Percentiles rank a stretch among this genome's conserved stretches.
Evolutionary conservation across 2,329 filamentous ascomycete species (phyloP).

Genomic region (Beauveria medogensis): DNA sequence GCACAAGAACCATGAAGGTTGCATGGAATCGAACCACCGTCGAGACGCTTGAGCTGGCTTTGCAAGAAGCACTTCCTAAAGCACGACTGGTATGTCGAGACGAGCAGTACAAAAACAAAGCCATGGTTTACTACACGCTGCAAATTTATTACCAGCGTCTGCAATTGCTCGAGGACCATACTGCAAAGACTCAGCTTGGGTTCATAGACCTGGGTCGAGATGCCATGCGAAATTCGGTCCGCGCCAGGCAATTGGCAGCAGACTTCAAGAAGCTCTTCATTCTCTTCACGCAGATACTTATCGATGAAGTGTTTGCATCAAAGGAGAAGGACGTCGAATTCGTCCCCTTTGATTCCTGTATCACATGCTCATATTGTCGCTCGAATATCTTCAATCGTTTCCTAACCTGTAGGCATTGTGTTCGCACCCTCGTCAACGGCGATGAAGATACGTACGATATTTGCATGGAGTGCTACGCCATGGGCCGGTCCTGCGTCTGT

Average conservation of each 20-base stretch:
- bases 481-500: conserved; percentile 89
- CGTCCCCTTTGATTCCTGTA: conserved; percentile 76
- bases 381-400: conserved; percentile 98
- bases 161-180: conserved; percentile 41
- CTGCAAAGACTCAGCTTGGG: conserved; percentile 36
- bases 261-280: conserved; percentile 78
- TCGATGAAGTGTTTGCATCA: conserved; percentile 78
- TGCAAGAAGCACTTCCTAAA: conserved; percentile 81
- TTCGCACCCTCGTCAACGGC: conserved; percentile 55
- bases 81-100: conserved; percentile 89
- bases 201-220: conserved; percentile 41
- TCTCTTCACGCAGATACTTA: conserved; percentile 68
- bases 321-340: conserved; percentile 67
- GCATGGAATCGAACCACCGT: conserved; percentile 95
- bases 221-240: conserved; percentile 32
- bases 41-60: conserved; percentile 78
- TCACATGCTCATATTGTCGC: conserved; percentile 92
- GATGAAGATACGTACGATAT: conserved; percentile 86
- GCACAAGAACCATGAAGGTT: conserved; percentile 92
- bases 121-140: conserved; percentile 83
- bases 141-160: conserved; percentile 67
- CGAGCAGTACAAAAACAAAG: conserved; percentile 98
- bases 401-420: conserved; percentile 80
- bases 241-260: conserved; percentile 61
- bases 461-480: conserved; percentile 97